Evolutionary conservation across 805 yeast species (phyloP), one percentile per base, ranked within the genome.

Genomic region (Pichia californica): DNA sequence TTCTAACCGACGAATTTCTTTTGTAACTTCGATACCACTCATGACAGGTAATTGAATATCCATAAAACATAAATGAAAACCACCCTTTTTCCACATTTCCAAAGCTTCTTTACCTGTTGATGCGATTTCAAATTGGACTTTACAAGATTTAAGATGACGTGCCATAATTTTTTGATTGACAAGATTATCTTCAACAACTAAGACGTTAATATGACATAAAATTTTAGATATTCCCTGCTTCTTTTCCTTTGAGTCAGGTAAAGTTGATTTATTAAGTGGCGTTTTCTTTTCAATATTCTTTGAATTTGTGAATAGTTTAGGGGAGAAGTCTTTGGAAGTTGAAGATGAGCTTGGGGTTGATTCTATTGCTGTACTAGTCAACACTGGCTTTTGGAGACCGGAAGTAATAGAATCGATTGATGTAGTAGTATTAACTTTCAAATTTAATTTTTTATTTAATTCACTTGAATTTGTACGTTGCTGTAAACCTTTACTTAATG

Each of bases 11-110:
- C 99, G 71, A 32, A 93, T 93, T 55, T 88, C 96, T 56, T 84
- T 83, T 2, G 98, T 85, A 3, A 95, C 98, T 49, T 91, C 96
- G 29, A 93, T 77, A 28, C 99, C 99, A 1, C 96, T 86, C 71
- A 91, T 80, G 2, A 88, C 95, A 0, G 99, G 99, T 43, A 93
- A 70, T 64, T 93, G 98, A 55, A 93, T 85, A 69, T 93, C 99
- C 99, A 93, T 93, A 35, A 93, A 73, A 31, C 94, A 94, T 50
- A 93, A 69, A 60, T 93, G 98, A 57, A 85, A 88, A 0, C 97
- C 97, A 11, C 99, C 99, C 47, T 76, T 79, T 51, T 87, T 73
- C 98, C 98, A 93, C 63, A 81, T 85, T 50, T 88, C 95, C 3
- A 93, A 76, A 1, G 99, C 99, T 57, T 93, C 98, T 53, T 81